Evolutionary conservation across 345 rosid species (phyloP), one percentile per base, ranked within the genome.

Genomic region (Gossypium ekmanianum): DNA sequence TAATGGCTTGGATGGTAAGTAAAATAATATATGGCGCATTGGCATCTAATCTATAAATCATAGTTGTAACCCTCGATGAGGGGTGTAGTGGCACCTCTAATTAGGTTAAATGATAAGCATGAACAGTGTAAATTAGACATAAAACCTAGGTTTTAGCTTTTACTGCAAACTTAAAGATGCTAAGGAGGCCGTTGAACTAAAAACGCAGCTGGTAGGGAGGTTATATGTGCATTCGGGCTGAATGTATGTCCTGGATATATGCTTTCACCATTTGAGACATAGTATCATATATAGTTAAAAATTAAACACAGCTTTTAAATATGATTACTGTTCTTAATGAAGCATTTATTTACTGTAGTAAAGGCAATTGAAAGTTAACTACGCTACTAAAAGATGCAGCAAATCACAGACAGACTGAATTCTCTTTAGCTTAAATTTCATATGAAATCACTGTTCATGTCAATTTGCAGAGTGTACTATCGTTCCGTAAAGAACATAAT

Each of bases 1-100:
- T 34, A 34, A 34, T 1, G 41, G 41, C 41, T 34, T 34, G 41
- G 41, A 34, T 34, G 41, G 41, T 34, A 34, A 34, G 41, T 34
- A 34, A 34, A 63, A 63, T 11, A 41, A 41, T 17, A 3, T n/a
- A 63, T 39, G 48, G 24, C 13, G 17, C 8, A 17, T 39, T 39
- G 26, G n/a, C 41, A 63, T 9, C 20, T 8, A 11, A 48, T 48
- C 14, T 2, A 48, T 48, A 48, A 48, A 48, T 48, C 52, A 48
- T 48, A 48, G 41, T 48, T 48, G 16, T 10, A 48, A 76, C 84
- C 85, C 68, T 78, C 82, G 66, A 80, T 80, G 85, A 78, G 84
- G 67, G 77, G 80, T 41, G 82, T 80, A 1, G 80, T 80, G 9
- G 74, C 52, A 71, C 57, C 51, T 71, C 83, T 82, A 43, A 65